Percentiles rank a stretch among this genome's conserved stretches.
These are phyloP conservation scores for Aspergillus fumigatus DNA, from an alignment of 2,329 filamentous ascomycete genomes.

Conservation along the genomic window DNA sequence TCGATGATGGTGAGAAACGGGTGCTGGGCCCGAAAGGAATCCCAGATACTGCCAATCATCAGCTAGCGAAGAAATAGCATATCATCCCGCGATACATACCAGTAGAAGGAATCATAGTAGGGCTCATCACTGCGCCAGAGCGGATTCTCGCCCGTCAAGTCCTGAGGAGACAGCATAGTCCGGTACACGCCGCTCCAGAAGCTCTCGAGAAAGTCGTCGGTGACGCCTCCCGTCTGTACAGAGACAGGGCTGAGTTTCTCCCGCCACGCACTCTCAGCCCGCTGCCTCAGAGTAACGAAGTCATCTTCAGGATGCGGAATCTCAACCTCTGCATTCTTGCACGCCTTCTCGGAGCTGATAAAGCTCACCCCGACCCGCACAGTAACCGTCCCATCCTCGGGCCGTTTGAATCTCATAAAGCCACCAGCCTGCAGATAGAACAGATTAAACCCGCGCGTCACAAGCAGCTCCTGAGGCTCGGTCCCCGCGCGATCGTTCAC, in stretches of 20 bases:
- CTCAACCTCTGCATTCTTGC: conserved; percentile 60
- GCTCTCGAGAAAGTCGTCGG: conserved; percentile 37
- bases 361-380: conserved; percentile 64
- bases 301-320: conserved; percentile 46
- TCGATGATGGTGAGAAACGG: conserved; percentile 66
- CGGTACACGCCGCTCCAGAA: conserved; percentile 70
- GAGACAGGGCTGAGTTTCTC: not conserved
- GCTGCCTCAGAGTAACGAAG: conserved; percentile 38
- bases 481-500: conserved; percentile 55
- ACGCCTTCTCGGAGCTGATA: conserved; percentile 26
- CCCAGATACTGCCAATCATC: conserved; percentile 52
- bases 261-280: not conserved
- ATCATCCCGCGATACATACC: conserved; percentile 33
- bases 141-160: conserved; percentile 69
- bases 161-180: conserved; percentile 66
- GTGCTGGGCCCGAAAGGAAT: conserved; percentile 63
- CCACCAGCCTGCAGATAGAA: conserved; percentile 43
- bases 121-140: conserved; percentile 61
- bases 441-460: conserved; percentile 48
- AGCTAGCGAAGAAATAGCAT: conserved; percentile 1
- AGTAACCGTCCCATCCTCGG: conserved; percentile 47
- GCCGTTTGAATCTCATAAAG: conserved; percentile 51
- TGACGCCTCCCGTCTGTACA: not conserved
- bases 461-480: conserved; percentile 11
- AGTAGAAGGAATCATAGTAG: conserved; percentile 72